phyloP scores from a whole-genome alignment of 805 yeast genomes.

The Phaffomyces antillensis region DNA sequence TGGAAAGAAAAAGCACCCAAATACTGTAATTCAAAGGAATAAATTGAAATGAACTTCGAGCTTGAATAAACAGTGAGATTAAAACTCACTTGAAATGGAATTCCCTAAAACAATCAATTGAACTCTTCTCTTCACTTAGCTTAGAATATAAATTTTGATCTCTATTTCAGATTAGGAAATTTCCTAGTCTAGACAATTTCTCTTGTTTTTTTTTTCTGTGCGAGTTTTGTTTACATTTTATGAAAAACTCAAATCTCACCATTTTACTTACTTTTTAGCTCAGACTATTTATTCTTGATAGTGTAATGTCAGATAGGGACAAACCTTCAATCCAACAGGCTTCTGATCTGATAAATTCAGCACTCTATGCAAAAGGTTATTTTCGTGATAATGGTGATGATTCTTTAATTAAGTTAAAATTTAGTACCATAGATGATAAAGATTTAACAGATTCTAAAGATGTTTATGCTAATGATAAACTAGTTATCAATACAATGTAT shows the following conservation, averaged over 20 bases:
- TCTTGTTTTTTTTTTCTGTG: neutral
- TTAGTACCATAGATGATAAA: conserved; percentile 1
- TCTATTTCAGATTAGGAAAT: neutral
- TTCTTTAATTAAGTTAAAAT: neutral
- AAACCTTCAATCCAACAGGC: conserved; percentile 7
- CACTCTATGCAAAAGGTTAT: conserved; percentile 11
- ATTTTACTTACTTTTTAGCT: no score
- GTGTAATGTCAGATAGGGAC: neutral
- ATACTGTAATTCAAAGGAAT: no score
- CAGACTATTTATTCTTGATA: no score
- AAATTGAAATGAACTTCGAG: no score
- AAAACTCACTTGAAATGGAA: no score
- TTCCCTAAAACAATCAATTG: no score
- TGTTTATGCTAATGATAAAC: conserved; percentile 8
- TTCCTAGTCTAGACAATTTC: neutral
- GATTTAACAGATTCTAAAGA: conserved; percentile 1
- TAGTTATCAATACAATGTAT: conserved; percentile 10
- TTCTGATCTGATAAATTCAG: conserved; percentile 11
- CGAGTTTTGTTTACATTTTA: neutral
- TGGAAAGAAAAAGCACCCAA: neutral
- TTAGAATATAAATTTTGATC: no score
- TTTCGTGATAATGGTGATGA: conserved; percentile 2
- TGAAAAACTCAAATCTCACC: neutral
- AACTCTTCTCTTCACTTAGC: no score
- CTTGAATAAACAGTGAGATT: no score